Conservation (phyloP, 495 filamentous ascomycete species). For the Penicillium subrubescens region DNA sequence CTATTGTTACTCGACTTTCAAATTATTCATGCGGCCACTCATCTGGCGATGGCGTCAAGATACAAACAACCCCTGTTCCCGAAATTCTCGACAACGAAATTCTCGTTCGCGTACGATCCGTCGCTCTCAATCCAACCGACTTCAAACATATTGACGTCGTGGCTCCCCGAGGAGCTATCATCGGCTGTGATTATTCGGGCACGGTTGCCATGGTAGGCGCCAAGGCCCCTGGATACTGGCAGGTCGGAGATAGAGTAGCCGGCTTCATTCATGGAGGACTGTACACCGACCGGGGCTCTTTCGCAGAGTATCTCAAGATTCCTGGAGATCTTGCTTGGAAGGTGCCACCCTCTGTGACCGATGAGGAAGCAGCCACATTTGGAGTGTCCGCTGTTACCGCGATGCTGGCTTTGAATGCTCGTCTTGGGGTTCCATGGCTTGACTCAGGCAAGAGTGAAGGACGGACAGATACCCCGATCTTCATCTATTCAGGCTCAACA, state of each 20-base stretch:
- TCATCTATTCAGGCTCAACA: slow-evolving; percentile 13
- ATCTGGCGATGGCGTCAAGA: slow-evolving; percentile 13
- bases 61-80: slow-evolving; percentile 9
- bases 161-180: slow-evolving; percentile 32
- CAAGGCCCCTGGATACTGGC: slow-evolving; percentile 26
- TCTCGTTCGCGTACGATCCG: slow-evolving; percentile 41
- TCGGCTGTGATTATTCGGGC: slow-evolving; percentile 59
- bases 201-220: slow-evolving; percentile 44
- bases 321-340: slow-evolving; percentile 50
- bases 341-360: slow-evolving; percentile 51
- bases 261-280: slow-evolving; percentile 26
- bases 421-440: slow-evolving; percentile 3
- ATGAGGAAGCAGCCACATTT: slow-evolving; percentile 51
- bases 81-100: slow-evolving; percentile 35
- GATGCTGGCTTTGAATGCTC: slow-evolving; percentile 10
- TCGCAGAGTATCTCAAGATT: slow-evolving; percentile 51
- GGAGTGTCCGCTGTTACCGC: slow-evolving; percentile 50
- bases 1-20: slow-evolving; percentile 6
- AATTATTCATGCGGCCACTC: slow-evolving; percentile 4
- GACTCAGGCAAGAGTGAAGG: not conserved
- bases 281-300: slow-evolving; percentile 28
- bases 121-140: slow-evolving; percentile 57
- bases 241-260: slow-evolving; percentile 31
- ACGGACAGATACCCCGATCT: not conserved
- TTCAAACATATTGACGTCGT: slow-evolving; percentile 52